These are phyloP conservation scores for Populus euphratica DNA, from an alignment of 345 rosid species.

Conservation along the genomic window DNA sequence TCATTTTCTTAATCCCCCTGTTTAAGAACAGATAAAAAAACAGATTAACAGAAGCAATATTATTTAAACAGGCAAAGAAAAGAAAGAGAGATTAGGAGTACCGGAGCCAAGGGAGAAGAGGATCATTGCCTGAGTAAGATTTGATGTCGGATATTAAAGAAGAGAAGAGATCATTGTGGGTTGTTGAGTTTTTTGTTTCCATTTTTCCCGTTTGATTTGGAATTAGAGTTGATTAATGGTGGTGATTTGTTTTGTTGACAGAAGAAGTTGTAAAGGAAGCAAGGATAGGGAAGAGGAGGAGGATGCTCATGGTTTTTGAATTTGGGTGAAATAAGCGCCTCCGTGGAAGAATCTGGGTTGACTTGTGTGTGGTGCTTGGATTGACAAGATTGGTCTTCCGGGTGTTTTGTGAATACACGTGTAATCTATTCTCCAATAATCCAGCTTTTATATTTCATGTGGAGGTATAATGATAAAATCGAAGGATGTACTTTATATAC, in stretches of 20 bases:
- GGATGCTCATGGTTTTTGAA: not conserved
- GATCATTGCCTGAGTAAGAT: slow-evolving; percentile 75
- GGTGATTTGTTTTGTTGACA: not conserved
- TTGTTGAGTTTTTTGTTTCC: slow-evolving; percentile 19
- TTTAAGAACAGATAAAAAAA: not conserved
- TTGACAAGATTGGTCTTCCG: too few relatives aligned
- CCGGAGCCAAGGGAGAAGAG: slow-evolving; percentile 94
- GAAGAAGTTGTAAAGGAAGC: not conserved
- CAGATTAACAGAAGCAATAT: not conserved
- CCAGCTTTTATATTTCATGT: too few relatives aligned
- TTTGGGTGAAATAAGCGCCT: not conserved
- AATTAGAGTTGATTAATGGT: not conserved
- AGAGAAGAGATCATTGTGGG: slow-evolving; percentile 48
- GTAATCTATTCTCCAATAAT: too few relatives aligned
- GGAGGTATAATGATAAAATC: too few relatives aligned
- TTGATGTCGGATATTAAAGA: slow-evolving; percentile 73
- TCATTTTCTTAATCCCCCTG: slow-evolving; percentile 78
- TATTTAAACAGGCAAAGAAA: not conserved
- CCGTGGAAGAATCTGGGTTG: too few relatives aligned
- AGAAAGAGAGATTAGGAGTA: slow-evolving; percentile 18
- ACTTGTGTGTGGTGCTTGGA: too few relatives aligned
- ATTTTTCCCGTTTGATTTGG: not conserved
- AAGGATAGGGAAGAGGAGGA: not conserved
- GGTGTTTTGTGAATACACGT: too few relatives aligned
- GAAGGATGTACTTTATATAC: too few relatives aligned